Conservation (phyloP, 345 rosid genomes). For the Angophora floribunda region DNA sequence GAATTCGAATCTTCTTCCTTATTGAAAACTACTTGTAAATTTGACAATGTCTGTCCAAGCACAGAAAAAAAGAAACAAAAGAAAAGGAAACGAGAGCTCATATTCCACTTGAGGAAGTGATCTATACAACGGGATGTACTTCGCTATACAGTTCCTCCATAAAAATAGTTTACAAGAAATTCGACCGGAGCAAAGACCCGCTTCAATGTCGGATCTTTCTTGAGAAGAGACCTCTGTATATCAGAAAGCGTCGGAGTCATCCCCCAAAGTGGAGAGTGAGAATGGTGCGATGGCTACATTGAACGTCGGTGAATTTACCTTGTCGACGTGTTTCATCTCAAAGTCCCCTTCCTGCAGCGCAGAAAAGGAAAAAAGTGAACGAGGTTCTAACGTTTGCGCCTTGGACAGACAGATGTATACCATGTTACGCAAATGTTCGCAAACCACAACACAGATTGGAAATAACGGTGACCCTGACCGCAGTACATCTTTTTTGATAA, state of each 20-base stretch:
- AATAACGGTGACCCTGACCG: not conserved
- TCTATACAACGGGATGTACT: not conserved
- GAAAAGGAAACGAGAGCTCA: not conserved
- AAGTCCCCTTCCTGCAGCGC: constrained; percentile 66
- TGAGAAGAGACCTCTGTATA: not conserved
- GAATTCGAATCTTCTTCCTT: not conserved
- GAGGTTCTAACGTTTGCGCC: not conserved
- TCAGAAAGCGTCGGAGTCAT: constrained; percentile 26
- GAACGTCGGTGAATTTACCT: constrained; percentile 36
- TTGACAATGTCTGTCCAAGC: not conserved
- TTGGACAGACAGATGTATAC: not conserved
- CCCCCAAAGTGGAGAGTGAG: constrained; percentile 47
- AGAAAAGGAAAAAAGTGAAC: not conserved
- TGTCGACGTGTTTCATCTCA: constrained; percentile 70
- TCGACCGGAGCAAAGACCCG: not conserved
- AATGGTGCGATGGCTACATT: constrained; percentile 63
- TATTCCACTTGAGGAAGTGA: not conserved
- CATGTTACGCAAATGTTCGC: not conserved
- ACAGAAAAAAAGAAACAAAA: not conserved
- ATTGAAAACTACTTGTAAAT: not conserved
- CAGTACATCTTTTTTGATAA: not conserved
- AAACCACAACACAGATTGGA: not conserved
- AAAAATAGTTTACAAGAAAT: not conserved
- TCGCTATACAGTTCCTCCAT: not conserved
- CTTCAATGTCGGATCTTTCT: not conserved